These are phyloP conservation scores for Vigna nakashimae DNA, from an alignment of 306 rosid species.

Conservation along the genomic window DNA sequence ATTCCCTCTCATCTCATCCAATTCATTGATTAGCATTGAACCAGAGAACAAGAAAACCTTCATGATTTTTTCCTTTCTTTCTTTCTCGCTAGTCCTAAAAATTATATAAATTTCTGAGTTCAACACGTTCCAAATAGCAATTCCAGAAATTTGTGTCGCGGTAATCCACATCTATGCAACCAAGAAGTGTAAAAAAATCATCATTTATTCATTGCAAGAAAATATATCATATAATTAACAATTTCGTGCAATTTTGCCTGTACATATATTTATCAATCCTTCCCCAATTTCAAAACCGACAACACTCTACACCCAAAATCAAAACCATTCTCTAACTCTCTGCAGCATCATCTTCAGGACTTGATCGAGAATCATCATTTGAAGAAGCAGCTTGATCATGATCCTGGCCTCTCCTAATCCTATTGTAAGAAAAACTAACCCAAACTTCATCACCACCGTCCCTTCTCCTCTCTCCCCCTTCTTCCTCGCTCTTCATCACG, in stretches of 20 bases:
- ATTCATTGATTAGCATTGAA: constrained; percentile 5
- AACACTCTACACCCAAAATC: not conserved
- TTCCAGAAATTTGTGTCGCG: not conserved
- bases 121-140: not conserved
- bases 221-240: constrained; percentile 14
- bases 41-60: not conserved
- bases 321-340: constrained; percentile 35
- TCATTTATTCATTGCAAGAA: constrained; percentile 32
- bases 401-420: constrained; percentile 44
- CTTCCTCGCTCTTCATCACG: constrained; percentile 54
- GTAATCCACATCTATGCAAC: not conserved
- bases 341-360: constrained; percentile 30
- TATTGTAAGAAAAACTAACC: constrained; percentile 67
- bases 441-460: constrained; percentile 55
- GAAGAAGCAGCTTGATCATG: constrained; percentile 48
- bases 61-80: not conserved
- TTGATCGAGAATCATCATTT: constrained; percentile 41
- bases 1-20: not conserved
- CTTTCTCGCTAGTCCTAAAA: not conserved
- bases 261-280: constrained; percentile 41
- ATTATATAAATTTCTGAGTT: not conserved
- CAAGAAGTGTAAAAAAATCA: not conserved
- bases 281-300: not conserved
- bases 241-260: constrained; percentile 34
- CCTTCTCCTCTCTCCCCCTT: constrained; percentile 45